A percentile compares a stretch with the other conserved stretches of the same genome.
phyloP scores from a whole-genome alignment of 345 rosid species.

The Theobroma cacao region DNA sequence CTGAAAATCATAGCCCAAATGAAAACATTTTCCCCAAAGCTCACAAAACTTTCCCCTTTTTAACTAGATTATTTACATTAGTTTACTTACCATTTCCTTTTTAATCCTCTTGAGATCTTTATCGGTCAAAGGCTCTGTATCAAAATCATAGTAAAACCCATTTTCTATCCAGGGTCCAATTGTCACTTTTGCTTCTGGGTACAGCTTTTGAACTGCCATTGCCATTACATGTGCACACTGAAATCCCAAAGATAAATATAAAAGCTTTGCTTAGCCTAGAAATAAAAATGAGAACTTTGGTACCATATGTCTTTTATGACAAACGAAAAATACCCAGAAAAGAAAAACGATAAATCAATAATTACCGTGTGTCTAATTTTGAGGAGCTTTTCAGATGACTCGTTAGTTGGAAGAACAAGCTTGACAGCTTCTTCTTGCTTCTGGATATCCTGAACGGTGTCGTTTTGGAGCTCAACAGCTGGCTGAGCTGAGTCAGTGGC shows the following conservation, averaged over 20 bases:
- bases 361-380: constrained; percentile 85
- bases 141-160: constrained; percentile 93
- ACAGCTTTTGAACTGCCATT: constrained; percentile 95
- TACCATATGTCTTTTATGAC: not conserved
- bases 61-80: not conserved
- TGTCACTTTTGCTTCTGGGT: constrained; percentile 88
- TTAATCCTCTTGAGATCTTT: constrained; percentile 87
- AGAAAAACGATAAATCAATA: constrained; percentile 7
- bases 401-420: constrained; percentile 73
- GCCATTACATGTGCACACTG: constrained; percentile 99
- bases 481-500: constrained; percentile 55
- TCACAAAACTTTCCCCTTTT: constrained; percentile 10
- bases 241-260: not conserved
- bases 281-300: not conserved
- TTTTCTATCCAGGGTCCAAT: constrained; percentile 98
- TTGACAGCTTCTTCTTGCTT: constrained; percentile 27
- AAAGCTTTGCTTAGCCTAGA: not conserved
- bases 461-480: constrained; percentile 19
- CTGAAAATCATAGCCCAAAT: constrained; percentile 41
- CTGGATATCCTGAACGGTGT: constrained; percentile 23
- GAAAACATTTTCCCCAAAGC: constrained; percentile 23
- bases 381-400: constrained; percentile 69
- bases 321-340: not conserved
- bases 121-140: constrained; percentile 86
- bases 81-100: constrained; percentile 87